Evolutionary conservation across 495 filamentous ascomycete genomes (phyloP).

Genomic region (Hypoxylon rickii): DNA sequence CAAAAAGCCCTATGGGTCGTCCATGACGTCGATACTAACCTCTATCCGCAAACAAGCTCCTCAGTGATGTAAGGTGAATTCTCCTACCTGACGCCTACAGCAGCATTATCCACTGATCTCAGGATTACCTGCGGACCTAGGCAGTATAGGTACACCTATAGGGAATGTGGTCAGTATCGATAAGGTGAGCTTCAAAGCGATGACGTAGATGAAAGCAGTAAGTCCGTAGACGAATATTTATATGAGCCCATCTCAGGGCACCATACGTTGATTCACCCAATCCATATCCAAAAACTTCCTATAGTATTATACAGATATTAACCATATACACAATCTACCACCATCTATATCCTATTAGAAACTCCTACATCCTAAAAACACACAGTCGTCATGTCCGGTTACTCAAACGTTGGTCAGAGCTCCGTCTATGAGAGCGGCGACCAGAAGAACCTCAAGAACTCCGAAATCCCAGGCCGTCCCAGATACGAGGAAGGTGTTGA

Average conservation of each 20-base stretch:
- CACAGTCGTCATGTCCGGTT: constrained; percentile 38
- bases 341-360: neutral
- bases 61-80: neutral
- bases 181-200: constrained; percentile 9
- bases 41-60: neutral
- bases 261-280: too few species aligned
- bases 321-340: neutral
- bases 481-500: constrained; percentile 70
- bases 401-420: constrained; percentile 49
- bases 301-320: too few species aligned
- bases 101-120: too few species aligned
- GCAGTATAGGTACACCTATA: too few species aligned
- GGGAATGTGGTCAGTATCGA: too few species aligned
- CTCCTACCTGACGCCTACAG: too few species aligned
- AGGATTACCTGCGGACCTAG: too few species aligned
- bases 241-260: too few species aligned
- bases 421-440: constrained; percentile 61
- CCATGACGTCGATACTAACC: constrained; percentile 24
- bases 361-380: constrained; percentile 1
- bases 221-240: neutral
- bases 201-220: constrained; percentile 21
- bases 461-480: constrained; percentile 53
- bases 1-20: constrained; percentile 9
- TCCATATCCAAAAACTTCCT: too few species aligned
- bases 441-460: constrained; percentile 66